These are phyloP conservation scores for Mortierella hygrophila DNA, from an alignment of 192 early-diverging fungal species.

Conservation along the genomic window DNA sequence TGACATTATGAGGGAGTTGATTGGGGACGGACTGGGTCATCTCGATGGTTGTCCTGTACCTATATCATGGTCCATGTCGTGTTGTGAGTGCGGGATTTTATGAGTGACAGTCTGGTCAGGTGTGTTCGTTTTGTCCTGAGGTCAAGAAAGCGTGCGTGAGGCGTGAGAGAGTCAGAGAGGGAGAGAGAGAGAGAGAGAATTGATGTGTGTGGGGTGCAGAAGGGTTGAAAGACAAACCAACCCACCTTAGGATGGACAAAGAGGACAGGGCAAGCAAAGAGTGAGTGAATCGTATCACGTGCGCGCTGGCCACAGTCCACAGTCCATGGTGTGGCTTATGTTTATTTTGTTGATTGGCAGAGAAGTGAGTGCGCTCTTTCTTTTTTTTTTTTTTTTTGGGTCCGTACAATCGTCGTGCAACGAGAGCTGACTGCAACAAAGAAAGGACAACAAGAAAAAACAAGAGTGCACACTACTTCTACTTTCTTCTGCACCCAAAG, in stretches of 20 bases:
- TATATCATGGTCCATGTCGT: conserved; percentile 29
- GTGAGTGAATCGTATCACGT: not conserved
- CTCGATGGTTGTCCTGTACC: not conserved
- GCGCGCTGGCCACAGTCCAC: too few relatives aligned
- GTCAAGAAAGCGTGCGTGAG: not conserved
- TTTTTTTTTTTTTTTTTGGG: conserved; percentile 9
- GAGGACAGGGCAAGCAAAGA: too few relatives aligned
- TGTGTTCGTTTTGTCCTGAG: not conserved
- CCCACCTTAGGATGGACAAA: too few relatives aligned
- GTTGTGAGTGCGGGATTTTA: not conserved
- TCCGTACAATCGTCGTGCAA: not conserved
- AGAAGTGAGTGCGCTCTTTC: not conserved
- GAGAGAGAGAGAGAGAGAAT: not conserved
- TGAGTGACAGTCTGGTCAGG: not conserved
- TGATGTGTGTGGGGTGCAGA: not conserved
- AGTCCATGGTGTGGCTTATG: conserved; percentile 5
- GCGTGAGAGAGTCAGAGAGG: too few relatives aligned
- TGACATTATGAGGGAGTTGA: not conserved
- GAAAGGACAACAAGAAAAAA: too few relatives aligned
- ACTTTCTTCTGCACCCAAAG: too few relatives aligned
- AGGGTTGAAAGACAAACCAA: too few relatives aligned
- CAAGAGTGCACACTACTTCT: too few relatives aligned
- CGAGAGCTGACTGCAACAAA: too few relatives aligned
- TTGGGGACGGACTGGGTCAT: not conserved
- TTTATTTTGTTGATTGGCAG: conserved; percentile 13